These are phyloP conservation scores for Pichia thaimueangensis DNA, from an alignment of 805 yeast genomes.

Conservation along the genomic window DNA sequence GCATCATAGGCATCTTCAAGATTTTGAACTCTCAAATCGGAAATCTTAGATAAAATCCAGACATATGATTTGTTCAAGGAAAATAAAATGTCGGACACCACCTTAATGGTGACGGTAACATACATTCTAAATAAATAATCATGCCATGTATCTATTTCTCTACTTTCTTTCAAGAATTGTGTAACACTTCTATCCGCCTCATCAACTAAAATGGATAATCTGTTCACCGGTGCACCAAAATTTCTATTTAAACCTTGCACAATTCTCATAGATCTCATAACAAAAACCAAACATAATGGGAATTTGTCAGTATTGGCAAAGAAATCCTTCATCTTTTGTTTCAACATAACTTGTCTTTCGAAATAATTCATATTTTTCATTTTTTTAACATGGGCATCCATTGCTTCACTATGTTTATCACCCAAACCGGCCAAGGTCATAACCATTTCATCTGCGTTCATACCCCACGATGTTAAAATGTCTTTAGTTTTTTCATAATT, in stretches of 20 bases:
- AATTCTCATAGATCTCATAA: conserved; percentile 68
- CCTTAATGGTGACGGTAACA: conserved; percentile 13
- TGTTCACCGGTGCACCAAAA: conserved; percentile 69
- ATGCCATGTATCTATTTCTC: conserved; percentile 13
- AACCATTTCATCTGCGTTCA: conserved; percentile 57
- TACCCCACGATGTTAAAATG: conserved; percentile 61
- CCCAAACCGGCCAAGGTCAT: conserved; percentile 31
- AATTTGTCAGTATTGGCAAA: conserved; percentile 57
- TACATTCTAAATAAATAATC: conserved; percentile 17
- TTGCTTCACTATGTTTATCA: conserved; percentile 23
- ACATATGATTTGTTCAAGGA: conserved; percentile 9
- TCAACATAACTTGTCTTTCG: conserved; percentile 37
- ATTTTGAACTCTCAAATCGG: conserved; percentile 26
- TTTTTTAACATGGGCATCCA: conserved; percentile 27
- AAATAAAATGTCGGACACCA: conserved; percentile 14
- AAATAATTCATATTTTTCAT: conserved; percentile 30
- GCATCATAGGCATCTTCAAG: conserved; percentile 41
- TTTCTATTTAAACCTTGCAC: conserved; percentile 61
- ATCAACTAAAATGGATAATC: conserved; percentile 55
- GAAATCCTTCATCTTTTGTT: conserved; percentile 47
- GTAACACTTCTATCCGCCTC: conserved; percentile 38
- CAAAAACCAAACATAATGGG: conserved; percentile 59
- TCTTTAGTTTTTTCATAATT: conserved; percentile 41
- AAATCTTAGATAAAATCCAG: conserved; percentile 5
- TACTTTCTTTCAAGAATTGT: conserved; percentile 9